Evolutionary conservation across 768 basidiomycete genomes (phyloP), one percentile per base, ranked within the genome.

Genomic region (Naganishia onofrii): DNA sequence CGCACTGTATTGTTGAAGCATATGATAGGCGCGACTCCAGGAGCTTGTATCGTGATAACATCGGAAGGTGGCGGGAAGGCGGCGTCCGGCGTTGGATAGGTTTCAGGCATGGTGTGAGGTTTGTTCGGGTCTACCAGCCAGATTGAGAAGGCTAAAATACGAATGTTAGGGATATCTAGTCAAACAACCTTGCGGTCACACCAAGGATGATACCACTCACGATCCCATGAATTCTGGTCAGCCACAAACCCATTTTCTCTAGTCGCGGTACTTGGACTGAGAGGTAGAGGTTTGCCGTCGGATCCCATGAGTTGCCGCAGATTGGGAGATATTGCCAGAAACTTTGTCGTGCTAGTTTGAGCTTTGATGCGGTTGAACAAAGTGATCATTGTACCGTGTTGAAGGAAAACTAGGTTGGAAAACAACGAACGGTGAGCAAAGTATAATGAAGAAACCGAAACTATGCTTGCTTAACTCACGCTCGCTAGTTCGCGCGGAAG

Each of bases 1-100:
- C 97, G 92, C 56, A 98, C 90, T 0, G 92, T 93, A 80, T 94
- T 91, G 78, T 98, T 98, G 85, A 97, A 98, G 81, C 93, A 92
- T 69, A 98, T 89, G 21, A 93, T 89, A 56, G 92, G 92, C 76
- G 90, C 88, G 0, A 90, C 89, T 73, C 90, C 90, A 79, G 88
- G 88, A 51, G 88, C 88, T 81, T 91, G 90, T 32, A 82, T 63
- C 6, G 90, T 84, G 60, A 95, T 92, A 6, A 91, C 92, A 73
- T 93, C 93, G 15, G 92, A 90, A 29, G 94, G 92, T 36, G 91
- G 91, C 0, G 95, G 95, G 80, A 92, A 97, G 73, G 92, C 8
- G 19, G 60, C 42, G 17, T 63, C 42, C 6, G 60, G 42, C 93
- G 9, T 55, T 7, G 46, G 31, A 36, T 0, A 89, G 87, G 67